Conservation (phyloP, 306 rosid genomes). For the Quercus dentata region DNA sequence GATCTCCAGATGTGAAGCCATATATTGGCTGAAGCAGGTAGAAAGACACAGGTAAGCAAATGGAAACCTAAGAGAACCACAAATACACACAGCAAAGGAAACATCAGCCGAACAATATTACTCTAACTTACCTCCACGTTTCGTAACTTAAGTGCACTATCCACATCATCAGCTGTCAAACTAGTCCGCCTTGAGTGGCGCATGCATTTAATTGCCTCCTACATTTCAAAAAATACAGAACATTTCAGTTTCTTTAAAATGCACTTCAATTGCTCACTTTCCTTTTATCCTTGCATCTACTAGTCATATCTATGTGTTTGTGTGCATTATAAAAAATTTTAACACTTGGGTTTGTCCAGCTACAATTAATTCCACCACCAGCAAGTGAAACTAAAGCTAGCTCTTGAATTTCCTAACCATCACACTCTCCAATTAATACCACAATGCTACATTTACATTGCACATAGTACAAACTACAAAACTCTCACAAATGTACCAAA, state of each 20-base stretch:
- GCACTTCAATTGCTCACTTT: background rate
- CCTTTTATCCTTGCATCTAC: background rate
- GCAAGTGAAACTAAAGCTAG: background rate
- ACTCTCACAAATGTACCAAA: background rate
- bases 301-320: background rate
- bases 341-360: background rate
- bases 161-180: constrained; percentile 72
- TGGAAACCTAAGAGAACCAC: constrained; percentile 10
- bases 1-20: constrained; percentile 75
- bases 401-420: background rate
- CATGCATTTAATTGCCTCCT: constrained; percentile 98
- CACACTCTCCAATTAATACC: background rate
- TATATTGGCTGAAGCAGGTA: constrained; percentile 64
- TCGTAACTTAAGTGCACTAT: constrained; percentile 80
- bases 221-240: constrained; percentile 21
- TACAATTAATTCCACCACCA: background rate
- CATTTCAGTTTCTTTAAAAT: background rate
- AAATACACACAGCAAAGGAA: background rate
- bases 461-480: background rate
- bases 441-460: background rate
- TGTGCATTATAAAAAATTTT: background rate
- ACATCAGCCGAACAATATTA: background rate
- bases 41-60: constrained; percentile 23
- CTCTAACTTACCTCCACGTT: constrained; percentile 64
- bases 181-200: constrained; percentile 73